Percentiles rank a stretch among this genome's conserved stretches.
phyloP scores from a whole-genome alignment of 106 monocot species.

The Dendrobium officinale region DNA sequence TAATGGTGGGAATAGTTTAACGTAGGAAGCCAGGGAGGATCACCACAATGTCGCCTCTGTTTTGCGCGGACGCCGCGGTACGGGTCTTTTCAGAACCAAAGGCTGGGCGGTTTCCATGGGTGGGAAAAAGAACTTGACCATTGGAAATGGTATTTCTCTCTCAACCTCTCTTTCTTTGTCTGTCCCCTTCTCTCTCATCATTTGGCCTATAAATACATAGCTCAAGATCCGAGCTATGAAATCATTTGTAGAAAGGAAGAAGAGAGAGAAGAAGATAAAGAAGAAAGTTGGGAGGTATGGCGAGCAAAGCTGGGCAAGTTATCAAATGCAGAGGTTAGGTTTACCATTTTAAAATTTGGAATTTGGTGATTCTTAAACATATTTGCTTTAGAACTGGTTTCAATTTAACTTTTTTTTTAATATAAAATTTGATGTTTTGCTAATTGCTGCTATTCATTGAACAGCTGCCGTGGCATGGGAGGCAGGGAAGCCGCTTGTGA shows the following conservation, averaged over 20 bases:
- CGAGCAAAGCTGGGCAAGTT: conserved; percentile 47
- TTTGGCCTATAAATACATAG: not conserved
- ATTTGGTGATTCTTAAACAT: not conserved
- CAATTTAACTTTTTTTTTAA: not conserved
- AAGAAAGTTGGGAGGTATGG: conserved; percentile 13
- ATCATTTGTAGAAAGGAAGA: not conserved
- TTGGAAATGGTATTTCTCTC: not conserved
- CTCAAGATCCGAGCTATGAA: no score
- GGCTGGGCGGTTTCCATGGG: not conserved
- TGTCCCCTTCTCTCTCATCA: not conserved
- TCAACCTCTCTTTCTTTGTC: not conserved
- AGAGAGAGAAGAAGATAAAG: not conserved
- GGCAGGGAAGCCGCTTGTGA: conserved; percentile 66
- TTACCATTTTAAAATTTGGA: not conserved
- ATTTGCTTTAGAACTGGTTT: no score
- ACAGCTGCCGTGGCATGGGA: conserved; percentile 80
- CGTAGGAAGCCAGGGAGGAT: no score
- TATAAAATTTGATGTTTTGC: not conserved
- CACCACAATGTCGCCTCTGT: no score
- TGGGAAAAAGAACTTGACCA: not conserved
- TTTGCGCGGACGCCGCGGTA: no score
- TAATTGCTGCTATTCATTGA: not conserved
- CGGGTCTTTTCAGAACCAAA: not conserved
- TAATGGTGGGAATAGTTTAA: no score
- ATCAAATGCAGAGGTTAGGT: conserved; percentile 61